phyloP scores from a whole-genome alignment of 2,329 filamentous ascomycete genomes.

The Clarireedia paspali region DNA sequence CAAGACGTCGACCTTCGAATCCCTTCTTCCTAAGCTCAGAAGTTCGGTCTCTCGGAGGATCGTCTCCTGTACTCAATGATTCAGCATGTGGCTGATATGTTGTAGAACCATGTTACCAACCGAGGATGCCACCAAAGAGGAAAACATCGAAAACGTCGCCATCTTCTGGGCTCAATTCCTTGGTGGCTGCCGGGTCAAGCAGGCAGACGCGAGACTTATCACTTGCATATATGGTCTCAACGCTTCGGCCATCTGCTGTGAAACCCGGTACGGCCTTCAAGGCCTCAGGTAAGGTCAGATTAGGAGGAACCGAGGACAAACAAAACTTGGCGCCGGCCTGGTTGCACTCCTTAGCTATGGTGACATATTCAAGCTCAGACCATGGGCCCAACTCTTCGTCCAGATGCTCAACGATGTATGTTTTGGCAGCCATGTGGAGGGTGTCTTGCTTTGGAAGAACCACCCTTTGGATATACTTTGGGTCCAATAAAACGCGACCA shows the following conservation, averaged over 20 bases:
- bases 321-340: slow-evolving; percentile 62
- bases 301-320: slow-evolving; percentile 69
- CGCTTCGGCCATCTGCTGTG: slow-evolving; percentile 64
- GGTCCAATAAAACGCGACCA: neutral
- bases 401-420: slow-evolving; percentile 92
- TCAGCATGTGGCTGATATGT: slow-evolving; percentile 14
- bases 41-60: slow-evolving; percentile 89
- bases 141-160: slow-evolving; percentile 80
- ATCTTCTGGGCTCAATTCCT: slow-evolving; percentile 79
- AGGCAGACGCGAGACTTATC: slow-evolving; percentile 76
- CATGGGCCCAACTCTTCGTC: slow-evolving; percentile 90
- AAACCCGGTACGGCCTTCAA: slow-evolving; percentile 53
- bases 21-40: slow-evolving; percentile 94
- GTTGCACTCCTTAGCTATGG: slow-evolving; percentile 76
- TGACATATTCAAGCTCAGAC: slow-evolving; percentile 87
- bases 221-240: slow-evolving; percentile 71
- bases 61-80: slow-evolving; percentile 57
- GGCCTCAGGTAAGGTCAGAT: slow-evolving; percentile 55
- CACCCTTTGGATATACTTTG: neutral
- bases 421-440: slow-evolving; percentile 47
- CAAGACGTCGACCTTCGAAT: slow-evolving; percentile 77
- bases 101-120: slow-evolving; percentile 39
- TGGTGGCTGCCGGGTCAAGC: slow-evolving; percentile 74
- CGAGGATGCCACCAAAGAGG: slow-evolving; percentile 91
- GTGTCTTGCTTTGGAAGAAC: neutral